phyloP scores from a whole-genome alignment of 805 yeast genomes.

The Wickerhamiella spandovensis region DNA sequence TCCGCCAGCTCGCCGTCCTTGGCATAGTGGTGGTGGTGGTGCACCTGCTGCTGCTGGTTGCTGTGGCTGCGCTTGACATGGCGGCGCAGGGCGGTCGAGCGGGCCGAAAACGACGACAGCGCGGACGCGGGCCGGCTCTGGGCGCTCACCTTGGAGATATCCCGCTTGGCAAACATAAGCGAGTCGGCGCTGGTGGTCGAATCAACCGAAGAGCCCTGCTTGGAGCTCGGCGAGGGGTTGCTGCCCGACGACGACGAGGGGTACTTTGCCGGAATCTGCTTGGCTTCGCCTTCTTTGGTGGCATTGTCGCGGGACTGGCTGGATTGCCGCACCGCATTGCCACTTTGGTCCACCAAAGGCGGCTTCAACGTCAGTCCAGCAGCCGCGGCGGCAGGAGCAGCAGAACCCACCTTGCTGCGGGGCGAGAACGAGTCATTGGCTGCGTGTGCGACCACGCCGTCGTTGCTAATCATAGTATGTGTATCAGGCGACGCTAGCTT shows the following conservation, averaged over 20 bases:
- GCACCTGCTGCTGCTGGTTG: not conserved
- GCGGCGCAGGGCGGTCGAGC: conserved; percentile 2
- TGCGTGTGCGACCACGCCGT: too few species aligned
- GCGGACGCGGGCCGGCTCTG: conserved; percentile 1
- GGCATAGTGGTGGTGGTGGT: conserved; percentile 1
- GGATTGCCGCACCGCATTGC: too few species aligned
- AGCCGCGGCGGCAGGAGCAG: too few species aligned
- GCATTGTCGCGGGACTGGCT: too few species aligned
- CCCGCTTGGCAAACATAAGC: conserved; percentile 15
- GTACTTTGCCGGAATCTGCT: not conserved
- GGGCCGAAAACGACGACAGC: conserved; percentile 7
- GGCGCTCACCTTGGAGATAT: not conserved
- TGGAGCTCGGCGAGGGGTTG: not conserved
- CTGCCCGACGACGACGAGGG: not conserved
- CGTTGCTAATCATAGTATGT: not conserved
- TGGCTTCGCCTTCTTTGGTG: too few species aligned
- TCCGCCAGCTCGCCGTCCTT: conserved; percentile 4
- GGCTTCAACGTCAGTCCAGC: too few species aligned
- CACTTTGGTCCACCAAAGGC: too few species aligned
- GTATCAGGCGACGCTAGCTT: not conserved
- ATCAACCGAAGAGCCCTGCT: not conserved
- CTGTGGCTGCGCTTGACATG: not conserved
- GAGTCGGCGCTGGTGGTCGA: not conserved
- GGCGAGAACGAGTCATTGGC: too few species aligned
- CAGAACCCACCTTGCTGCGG: not conserved